A percentile compares a stretch with the other conserved stretches of the same genome.
phyloP scores from a whole-genome alignment of 2,329 filamentous ascomycete genomes.

The Pseudopyricularia javanii region DNA sequence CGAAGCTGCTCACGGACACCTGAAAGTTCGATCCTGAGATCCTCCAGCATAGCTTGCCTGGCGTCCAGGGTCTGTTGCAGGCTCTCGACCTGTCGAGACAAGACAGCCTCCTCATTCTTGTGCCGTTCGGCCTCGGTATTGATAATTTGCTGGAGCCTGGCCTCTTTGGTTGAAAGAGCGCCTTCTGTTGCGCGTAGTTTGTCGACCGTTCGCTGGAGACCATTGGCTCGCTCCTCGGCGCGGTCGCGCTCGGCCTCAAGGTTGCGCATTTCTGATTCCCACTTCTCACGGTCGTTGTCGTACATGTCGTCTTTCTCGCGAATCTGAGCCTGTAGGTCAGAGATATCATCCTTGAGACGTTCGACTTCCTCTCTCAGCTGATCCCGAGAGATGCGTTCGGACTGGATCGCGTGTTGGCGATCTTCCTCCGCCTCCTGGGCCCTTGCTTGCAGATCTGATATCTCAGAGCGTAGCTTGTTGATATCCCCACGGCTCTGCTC shows the following conservation, averaged over 20 bases:
- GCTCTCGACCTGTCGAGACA: slow-evolving; percentile 63
- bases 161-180: slow-evolving; percentile 54
- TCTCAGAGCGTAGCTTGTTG: slow-evolving; percentile 26
- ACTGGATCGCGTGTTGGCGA: slow-evolving; percentile 13
- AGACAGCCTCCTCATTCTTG: slow-evolving; percentile 54
- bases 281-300: slow-evolving; percentile 59
- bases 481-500: slow-evolving; percentile 41
- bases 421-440: slow-evolving; percentile 24
- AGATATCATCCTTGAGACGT: slow-evolving; percentile 45
- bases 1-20: slow-evolving; percentile 57
- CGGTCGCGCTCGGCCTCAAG: slow-evolving; percentile 54
- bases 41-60: slow-evolving; percentile 52
- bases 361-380: slow-evolving; percentile 33
- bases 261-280: slow-evolving; percentile 54
- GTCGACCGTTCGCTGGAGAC: slow-evolving; percentile 60
- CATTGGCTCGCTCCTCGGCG: slow-evolving; percentile 54
- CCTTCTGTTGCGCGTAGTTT: slow-evolving; percentile 57
- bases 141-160: slow-evolving; percentile 53
- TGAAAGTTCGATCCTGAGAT: slow-evolving; percentile 53
- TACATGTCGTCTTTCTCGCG: slow-evolving; percentile 59
- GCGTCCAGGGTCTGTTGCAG: slow-evolving; percentile 59
- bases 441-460: slow-evolving; percentile 32
- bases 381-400: slow-evolving; percentile 10
- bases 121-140: slow-evolving; percentile 63
- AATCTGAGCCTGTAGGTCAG: slow-evolving; percentile 49